These are phyloP conservation scores for Agarophyton chilense DNA, from an alignment of 23 red algal species.

Conservation along the genomic window DNA sequence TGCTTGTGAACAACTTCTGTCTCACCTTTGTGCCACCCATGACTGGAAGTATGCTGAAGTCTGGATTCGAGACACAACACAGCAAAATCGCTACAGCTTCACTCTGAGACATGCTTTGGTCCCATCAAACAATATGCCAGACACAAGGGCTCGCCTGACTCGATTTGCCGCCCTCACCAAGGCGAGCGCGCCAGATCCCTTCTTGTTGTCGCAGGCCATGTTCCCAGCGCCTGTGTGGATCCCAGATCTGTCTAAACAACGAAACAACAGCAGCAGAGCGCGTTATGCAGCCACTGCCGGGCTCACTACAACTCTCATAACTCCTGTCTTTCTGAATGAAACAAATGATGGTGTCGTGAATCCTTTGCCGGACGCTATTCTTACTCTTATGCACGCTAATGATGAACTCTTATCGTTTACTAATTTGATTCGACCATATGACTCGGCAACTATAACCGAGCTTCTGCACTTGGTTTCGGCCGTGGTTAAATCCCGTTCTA, in stretches of 20 bases:
- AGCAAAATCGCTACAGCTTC: slow-evolving; percentile 7
- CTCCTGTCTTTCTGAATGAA: background rate
- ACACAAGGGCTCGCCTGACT: background rate
- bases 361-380: slow-evolving; percentile 21
- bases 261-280: background rate
- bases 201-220: slow-evolving; percentile 5
- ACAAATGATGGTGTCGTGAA: background rate
- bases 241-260: slow-evolving; percentile 31
- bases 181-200: background rate
- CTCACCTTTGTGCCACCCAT: slow-evolving; percentile 21
- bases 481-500: slow-evolving; percentile 9
- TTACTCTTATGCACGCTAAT: slow-evolving; percentile 45
- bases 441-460: slow-evolving; percentile 21
- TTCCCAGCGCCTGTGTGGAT: slow-evolving; percentile 34
- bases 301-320: slow-evolving; percentile 10
- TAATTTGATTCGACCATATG: slow-evolving; percentile 35
- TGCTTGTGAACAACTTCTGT: slow-evolving; percentile 22
- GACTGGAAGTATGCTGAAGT: slow-evolving; percentile 54
- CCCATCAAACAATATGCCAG: slow-evolving; percentile 44
- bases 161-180: slow-evolving; percentile 17
- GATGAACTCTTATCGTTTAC: slow-evolving; percentile 42
- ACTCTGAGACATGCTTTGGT: background rate
- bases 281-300: slow-evolving; percentile 16
- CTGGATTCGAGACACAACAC: background rate
- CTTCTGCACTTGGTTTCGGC: slow-evolving; percentile 30